Conservation (phyloP, 345 rosid species). For the Acer saccharum region DNA sequence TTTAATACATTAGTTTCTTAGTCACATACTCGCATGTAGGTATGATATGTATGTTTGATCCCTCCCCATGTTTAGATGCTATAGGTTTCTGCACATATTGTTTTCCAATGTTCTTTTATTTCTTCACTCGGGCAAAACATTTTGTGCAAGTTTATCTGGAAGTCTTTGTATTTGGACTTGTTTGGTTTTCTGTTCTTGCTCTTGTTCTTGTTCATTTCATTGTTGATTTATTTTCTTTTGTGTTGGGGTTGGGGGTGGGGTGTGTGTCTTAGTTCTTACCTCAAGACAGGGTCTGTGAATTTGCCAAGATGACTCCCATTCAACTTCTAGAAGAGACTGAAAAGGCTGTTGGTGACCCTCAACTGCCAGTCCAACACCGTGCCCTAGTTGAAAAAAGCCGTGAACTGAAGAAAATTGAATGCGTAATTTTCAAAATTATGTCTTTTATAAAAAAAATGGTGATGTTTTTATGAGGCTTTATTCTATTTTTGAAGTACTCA, state of each 20-base stretch:
- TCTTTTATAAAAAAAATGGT: slow-evolving; percentile 1
- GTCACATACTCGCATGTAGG: background rate
- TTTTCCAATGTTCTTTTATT: background rate
- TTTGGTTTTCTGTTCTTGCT: background rate
- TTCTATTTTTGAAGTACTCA: slow-evolving; percentile 3
- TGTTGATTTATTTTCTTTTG: background rate
- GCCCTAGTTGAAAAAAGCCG: slow-evolving; percentile 78
- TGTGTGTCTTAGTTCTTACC: slow-evolving; percentile 60
- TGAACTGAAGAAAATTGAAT: slow-evolving; percentile 65
- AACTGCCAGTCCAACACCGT: slow-evolving; percentile 74
- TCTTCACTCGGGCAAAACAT: background rate
- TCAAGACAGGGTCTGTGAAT: slow-evolving; percentile 93
- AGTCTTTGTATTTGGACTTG: slow-evolving; percentile 1
- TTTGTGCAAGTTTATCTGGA: background rate
- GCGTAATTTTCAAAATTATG: slow-evolving; percentile 35
- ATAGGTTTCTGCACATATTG: background rate
- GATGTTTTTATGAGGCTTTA: slow-evolving; percentile 7
- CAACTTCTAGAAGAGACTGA: slow-evolving; percentile 96
- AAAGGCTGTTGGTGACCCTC: slow-evolving; percentile 97
- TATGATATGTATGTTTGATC: background rate
- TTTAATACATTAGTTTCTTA: background rate
- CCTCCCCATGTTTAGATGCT: background rate
- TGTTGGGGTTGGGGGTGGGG: slow-evolving; percentile 9
- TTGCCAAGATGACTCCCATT: slow-evolving; percentile 91
- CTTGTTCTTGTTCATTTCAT: background rate